Percentiles rank a stretch among this genome's conserved stretches.
Conservation (phyloP, 192 early-diverging fungal genomes). For the Podila verticillata region DNA sequence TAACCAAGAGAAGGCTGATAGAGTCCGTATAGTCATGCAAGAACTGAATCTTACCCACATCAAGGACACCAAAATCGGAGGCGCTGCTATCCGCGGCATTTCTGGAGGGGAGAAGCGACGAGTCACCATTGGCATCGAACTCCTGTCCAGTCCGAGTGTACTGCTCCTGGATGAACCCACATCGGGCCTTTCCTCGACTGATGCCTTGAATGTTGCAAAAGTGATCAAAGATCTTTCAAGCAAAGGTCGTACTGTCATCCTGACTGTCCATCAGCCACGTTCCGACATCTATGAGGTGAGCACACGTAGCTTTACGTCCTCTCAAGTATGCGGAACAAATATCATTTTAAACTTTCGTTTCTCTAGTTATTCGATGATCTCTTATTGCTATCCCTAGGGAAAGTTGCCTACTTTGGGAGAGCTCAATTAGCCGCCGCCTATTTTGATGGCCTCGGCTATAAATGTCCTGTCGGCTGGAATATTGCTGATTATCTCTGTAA, state of each 20-base stretch:
- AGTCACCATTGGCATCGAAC: constrained; percentile 78
- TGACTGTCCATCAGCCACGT: constrained; percentile 96
- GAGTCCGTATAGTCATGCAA: constrained; percentile 65
- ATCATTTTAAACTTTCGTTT: too few relatives aligned
- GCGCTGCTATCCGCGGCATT: constrained; percentile 68
- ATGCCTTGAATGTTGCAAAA: constrained; percentile 93
- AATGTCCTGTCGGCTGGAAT: constrained; percentile 91
- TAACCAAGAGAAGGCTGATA: constrained; percentile 45
- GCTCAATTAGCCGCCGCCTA: constrained; percentile 71
- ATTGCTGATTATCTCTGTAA: constrained; percentile 89
- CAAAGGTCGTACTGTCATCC: constrained; percentile 85
- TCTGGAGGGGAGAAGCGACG: constrained; percentile 82
- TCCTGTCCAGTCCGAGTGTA: constrained; percentile 72
- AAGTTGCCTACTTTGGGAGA: constrained; percentile 76
- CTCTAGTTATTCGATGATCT: constrained; percentile 78
- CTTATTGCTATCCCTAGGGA: constrained; percentile 70
- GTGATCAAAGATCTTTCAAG: constrained; percentile 87
- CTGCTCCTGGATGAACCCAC: constrained; percentile 81
- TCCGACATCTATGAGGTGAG: constrained; percentile 84
- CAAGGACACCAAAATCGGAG: constrained; percentile 74
- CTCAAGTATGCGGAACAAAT: too few relatives aligned
- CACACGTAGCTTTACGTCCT: too few relatives aligned
- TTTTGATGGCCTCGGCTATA: constrained; percentile 85
- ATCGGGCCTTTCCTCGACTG: constrained; percentile 67
- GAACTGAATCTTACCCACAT: constrained; percentile 72